Evolutionary conservation across 1,139 yeast species (phyloP).

Genomic region (Yamadazyma kanchanaburiensis): DNA sequence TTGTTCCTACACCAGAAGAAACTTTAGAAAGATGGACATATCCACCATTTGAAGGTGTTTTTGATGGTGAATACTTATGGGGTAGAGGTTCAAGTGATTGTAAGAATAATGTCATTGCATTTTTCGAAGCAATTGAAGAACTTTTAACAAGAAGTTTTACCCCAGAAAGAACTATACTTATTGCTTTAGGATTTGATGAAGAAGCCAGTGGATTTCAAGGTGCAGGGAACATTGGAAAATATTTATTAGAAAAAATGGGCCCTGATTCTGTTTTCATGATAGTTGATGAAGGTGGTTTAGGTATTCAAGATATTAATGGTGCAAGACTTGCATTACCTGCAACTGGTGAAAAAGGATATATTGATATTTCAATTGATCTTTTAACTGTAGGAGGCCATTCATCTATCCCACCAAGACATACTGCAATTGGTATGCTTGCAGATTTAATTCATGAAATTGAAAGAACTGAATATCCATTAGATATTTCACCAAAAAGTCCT

Average conservation of each 20-base stretch:
- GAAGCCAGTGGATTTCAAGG: slow-evolving; percentile 41
- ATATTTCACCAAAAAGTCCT: slow-evolving; percentile 33
- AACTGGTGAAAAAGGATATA: slow-evolving; percentile 41
- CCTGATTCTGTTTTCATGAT: slow-evolving; percentile 32
- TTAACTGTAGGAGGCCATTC: slow-evolving; percentile 47
- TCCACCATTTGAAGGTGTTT: slow-evolving; percentile 69
- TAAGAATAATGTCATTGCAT: slow-evolving; percentile 36
- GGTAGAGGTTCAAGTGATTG: slow-evolving; percentile 45
- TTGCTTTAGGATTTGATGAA: slow-evolving; percentile 46
- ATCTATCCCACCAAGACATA: slow-evolving; percentile 44
- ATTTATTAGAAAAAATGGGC: slow-evolving; percentile 31
- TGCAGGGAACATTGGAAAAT: slow-evolving; percentile 18
- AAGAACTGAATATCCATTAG: slow-evolving; percentile 38
- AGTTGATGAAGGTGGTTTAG: slow-evolving; percentile 40
- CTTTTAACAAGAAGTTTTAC: slow-evolving; percentile 24
- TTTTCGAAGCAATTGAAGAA: slow-evolving; percentile 38
- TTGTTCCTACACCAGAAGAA: slow-evolving; percentile 71
- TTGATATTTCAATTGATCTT: slow-evolving; percentile 30
- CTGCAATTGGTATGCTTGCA: slow-evolving; percentile 41
- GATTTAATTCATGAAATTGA: slow-evolving; percentile 37
- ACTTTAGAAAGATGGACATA: slow-evolving; percentile 60
- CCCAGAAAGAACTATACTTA: slow-evolving; percentile 36
- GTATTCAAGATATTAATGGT: slow-evolving; percentile 21
- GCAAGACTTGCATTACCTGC: slow-evolving; percentile 35
- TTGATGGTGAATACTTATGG: slow-evolving; percentile 48